Conservation (phyloP, 2,329 filamentous ascomycete species). For the Ophiostoma sp. region DNA sequence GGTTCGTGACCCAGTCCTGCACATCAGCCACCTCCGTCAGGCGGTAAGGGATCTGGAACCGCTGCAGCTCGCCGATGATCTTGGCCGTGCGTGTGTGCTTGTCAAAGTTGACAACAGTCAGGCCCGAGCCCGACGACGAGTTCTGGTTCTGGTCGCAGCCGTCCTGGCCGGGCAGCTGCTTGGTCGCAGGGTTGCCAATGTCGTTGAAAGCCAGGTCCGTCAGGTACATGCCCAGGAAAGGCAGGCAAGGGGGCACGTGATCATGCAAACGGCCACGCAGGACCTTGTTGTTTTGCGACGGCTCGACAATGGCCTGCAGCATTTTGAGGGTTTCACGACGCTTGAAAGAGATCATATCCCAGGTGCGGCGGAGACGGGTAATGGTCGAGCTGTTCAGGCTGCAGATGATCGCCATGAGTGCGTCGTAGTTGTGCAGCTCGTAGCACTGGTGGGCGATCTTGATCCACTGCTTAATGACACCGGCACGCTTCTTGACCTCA, state of each 20-base stretch:
- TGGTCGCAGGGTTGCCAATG: constrained; percentile 82
- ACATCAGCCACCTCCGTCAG: constrained; percentile 78
- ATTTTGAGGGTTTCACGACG: constrained; percentile 73
- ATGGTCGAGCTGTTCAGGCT: constrained; percentile 90
- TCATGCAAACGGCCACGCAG: constrained; percentile 77
- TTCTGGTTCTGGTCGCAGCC: constrained; percentile 36
- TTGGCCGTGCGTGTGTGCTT: constrained; percentile 92
- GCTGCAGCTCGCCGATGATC: constrained; percentile 91
- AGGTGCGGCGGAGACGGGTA: constrained; percentile 78
- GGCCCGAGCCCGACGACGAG: constrained; percentile 50
- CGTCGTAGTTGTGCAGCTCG: constrained; percentile 92
- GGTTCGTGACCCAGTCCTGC: constrained; percentile 84
- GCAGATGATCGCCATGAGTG: constrained; percentile 94
- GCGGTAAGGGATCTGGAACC: constrained; percentile 90
- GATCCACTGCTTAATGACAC: constrained; percentile 95
- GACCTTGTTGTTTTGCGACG: constrained; percentile 83
- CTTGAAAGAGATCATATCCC: constrained; percentile 81
- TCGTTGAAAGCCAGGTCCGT: constrained; percentile 95
- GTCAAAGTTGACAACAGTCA: constrained; percentile 93
- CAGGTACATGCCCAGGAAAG: constrained; percentile 92
- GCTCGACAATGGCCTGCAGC: constrained; percentile 79
- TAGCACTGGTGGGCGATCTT: constrained; percentile 85
- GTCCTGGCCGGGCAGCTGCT: constrained; percentile 57
- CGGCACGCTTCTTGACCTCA: constrained; percentile 88
- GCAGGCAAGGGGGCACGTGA: constrained; percentile 84